Conservation (phyloP, 176 grass and related monocot species). For the Pontederia paniculata region DNA sequence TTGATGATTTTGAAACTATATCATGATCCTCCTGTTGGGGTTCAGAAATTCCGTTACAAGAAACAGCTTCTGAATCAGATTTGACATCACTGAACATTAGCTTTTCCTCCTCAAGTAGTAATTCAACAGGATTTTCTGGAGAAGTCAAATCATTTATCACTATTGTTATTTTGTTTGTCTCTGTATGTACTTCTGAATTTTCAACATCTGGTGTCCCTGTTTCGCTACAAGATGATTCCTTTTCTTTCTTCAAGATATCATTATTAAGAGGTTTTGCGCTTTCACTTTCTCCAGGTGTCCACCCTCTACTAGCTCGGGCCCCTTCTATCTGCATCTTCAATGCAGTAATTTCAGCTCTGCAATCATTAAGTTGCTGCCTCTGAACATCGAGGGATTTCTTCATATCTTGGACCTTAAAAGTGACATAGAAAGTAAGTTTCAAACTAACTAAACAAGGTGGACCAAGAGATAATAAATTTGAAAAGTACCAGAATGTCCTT, state of each 20-base stretch:
- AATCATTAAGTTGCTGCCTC: constrained; percentile 79
- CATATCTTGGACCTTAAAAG: constrained; percentile 71
- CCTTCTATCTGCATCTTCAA: constrained; percentile 98
- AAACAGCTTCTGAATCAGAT: constrained; percentile 20
- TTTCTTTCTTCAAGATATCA: constrained; percentile 31
- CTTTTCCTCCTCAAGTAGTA: constrained; percentile 27
- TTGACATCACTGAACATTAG: constrained; percentile 4
- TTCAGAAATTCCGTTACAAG: constrained; percentile 27
- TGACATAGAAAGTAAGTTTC: constrained; percentile 27
- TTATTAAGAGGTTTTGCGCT: constrained; percentile 20
- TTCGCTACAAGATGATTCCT: constrained; percentile 22
- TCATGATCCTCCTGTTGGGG: constrained; percentile 28
- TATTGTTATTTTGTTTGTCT: constrained; percentile 22
- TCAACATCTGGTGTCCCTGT: constrained; percentile 24
- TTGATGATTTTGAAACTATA: constrained; percentile 24
- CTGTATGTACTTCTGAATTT: constrained; percentile 11
- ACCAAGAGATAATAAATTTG: constrained; percentile 1
- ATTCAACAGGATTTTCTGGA: constrained; percentile 26
- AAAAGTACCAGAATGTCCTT: constrained; percentile 67
- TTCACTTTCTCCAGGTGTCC: constrained; percentile 31
- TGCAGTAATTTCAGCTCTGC: constrained; percentile 87
- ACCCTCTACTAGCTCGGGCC: constrained; percentile 48
- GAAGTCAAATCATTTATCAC: constrained; percentile 18
- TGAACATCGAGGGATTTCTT: constrained; percentile 69
- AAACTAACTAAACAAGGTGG: constrained; percentile 1